Conservation (phyloP, 2,329 filamentous ascomycete genomes). For the Aurifilum marmelostoma region DNA sequence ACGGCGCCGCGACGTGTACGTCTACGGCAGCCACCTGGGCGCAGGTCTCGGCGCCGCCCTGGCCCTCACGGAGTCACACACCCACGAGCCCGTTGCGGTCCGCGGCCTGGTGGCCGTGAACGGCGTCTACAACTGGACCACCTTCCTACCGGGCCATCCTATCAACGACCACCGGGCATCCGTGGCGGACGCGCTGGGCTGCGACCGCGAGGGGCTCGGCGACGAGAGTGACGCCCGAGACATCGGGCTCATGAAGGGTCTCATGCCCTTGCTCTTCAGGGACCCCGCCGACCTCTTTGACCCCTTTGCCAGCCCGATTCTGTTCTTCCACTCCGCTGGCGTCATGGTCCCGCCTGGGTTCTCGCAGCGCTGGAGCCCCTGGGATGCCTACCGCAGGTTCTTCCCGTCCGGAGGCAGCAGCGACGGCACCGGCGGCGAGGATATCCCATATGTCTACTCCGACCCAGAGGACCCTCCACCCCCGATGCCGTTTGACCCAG, state of each 20-base stretch:
- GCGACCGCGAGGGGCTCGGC: constrained; percentile 29
- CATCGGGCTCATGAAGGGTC: constrained; percentile 40
- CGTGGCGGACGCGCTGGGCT: constrained; percentile 27
- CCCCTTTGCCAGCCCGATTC: constrained; percentile 59
- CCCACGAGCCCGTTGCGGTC: constrained; percentile 49
- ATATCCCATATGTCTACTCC: constrained; percentile 26
- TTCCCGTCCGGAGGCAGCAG: not conserved
- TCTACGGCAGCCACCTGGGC: constrained; percentile 62
- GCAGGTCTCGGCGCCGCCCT: constrained; percentile 60
- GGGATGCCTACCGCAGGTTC: not conserved
- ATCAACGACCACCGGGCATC: constrained; percentile 40
- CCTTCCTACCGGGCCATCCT: constrained; percentile 58
- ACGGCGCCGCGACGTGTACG: constrained; percentile 46
- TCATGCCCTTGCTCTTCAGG: constrained; percentile 50
- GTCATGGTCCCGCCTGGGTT: constrained; percentile 52
- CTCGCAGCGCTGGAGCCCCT: constrained; percentile 10
- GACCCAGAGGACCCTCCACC: constrained; percentile 22
- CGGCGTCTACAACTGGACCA: constrained; percentile 68
- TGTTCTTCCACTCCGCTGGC: constrained; percentile 61
- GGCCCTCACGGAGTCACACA: constrained; percentile 58
- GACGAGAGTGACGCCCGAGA: constrained; percentile 38
- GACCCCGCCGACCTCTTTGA: constrained; percentile 58
- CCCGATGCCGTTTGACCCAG: constrained; percentile 11
- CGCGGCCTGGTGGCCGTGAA: constrained; percentile 60
- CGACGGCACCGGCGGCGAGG: not conserved